Conservation (phyloP, 495 filamentous ascomycete genomes). For the Penicillium antarcticum region DNA sequence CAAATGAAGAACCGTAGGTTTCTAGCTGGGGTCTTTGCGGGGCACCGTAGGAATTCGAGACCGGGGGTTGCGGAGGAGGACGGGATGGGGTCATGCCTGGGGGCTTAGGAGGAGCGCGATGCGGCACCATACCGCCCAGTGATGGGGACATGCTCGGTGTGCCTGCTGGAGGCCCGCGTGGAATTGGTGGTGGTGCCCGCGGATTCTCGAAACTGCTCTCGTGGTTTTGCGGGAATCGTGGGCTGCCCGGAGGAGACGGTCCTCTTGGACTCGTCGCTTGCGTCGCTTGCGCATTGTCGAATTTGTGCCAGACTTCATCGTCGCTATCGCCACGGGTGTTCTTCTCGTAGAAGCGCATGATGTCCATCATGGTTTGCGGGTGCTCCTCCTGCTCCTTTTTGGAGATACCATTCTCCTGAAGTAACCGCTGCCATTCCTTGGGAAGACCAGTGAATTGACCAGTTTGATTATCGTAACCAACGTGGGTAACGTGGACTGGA, state of each 20-base stretch:
- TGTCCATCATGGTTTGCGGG: constrained; percentile 89
- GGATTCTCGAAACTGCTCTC: constrained; percentile 97
- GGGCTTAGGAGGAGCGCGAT: constrained; percentile 44
- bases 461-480: constrained; percentile 94
- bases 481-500: constrained; percentile 95
- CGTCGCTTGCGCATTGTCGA: constrained; percentile 70
- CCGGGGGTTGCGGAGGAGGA: constrained; percentile 51
- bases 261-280: constrained; percentile 33
- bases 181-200: constrained; percentile 86
- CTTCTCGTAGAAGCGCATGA: constrained; percentile 95
- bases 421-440: constrained; percentile 94
- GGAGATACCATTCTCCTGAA: constrained; percentile 94
- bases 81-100: constrained; percentile 40
- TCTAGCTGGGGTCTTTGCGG: constrained; percentile 25
- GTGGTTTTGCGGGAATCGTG: constrained; percentile 86
- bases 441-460: constrained; percentile 96
- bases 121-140: constrained; percentile 36
- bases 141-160: constrained; percentile 29
- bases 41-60: constrained; percentile 20
- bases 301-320: constrained; percentile 92
- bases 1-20: constrained; percentile 20
- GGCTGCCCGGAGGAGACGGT: constrained; percentile 74
- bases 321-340: constrained; percentile 75
- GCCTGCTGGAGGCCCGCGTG: constrained; percentile 46
- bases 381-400: constrained; percentile 95